Percentiles rank a stretch among this genome's conserved stretches.
These are phyloP conservation scores for Schizochytrium sp. DNA, from an alignment of 108 stramenopile species.

Conservation along the genomic window DNA sequence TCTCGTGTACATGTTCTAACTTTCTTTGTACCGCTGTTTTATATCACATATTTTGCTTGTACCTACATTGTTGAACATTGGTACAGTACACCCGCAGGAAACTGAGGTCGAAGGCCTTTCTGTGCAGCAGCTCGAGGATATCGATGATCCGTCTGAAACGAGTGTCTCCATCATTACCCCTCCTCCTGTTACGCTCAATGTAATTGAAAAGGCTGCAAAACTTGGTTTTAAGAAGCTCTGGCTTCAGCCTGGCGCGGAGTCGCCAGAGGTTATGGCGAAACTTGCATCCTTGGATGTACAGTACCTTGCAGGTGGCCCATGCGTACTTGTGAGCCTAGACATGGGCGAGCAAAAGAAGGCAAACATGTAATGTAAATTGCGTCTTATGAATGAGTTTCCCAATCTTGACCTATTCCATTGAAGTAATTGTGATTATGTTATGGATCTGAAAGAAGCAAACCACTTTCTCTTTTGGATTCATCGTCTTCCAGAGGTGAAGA, in stretches of 20 bases:
- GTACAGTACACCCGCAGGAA: slow-evolving; percentile 16
- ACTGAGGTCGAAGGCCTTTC: slow-evolving; percentile 28
- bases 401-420: too few species aligned
- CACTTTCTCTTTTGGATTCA: too few species aligned
- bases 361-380: not conserved
- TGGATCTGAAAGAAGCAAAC: too few species aligned
- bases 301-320: slow-evolving; percentile 46
- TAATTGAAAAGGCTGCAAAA: not conserved
- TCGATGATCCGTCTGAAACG: slow-evolving; percentile 13
- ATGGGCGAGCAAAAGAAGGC: slow-evolving; percentile 40
- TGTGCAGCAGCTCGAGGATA: slow-evolving; percentile 57
- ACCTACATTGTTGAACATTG: too few species aligned
- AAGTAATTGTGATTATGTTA: too few species aligned
- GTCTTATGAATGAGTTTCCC: not conserved
- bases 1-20: too few species aligned
- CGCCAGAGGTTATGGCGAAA: not conserved
- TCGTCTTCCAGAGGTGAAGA: too few species aligned
- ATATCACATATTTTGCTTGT: too few species aligned
- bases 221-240: slow-evolving; percentile 47
- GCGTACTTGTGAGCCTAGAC: slow-evolving; percentile 6
- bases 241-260: slow-evolving; percentile 52
- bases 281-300: slow-evolving; percentile 13
- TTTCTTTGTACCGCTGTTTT: too few species aligned
- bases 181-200: not conserved
- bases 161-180: slow-evolving; percentile 45